Percentiles rank a stretch among this genome's conserved stretches.
phyloP scores from a whole-genome alignment of 371 early-diverging fungal species.

The Mucor sp. region DNA sequence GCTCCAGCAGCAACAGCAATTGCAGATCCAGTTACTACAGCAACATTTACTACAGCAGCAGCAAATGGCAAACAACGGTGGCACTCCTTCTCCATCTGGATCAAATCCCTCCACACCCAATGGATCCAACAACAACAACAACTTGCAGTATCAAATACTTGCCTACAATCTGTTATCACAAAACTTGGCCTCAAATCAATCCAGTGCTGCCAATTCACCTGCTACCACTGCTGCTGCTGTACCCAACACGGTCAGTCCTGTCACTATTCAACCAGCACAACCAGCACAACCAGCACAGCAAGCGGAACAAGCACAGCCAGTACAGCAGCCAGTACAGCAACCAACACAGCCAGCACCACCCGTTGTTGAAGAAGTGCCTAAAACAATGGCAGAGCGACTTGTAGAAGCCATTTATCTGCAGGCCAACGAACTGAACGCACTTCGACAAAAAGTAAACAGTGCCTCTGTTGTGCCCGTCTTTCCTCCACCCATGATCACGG shows the following conservation, averaged over 20 bases:
- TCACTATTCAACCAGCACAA: background rate
- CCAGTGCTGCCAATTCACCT: background rate
- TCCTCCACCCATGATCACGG: background rate
- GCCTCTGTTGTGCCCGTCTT: background rate
- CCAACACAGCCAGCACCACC: background rate
- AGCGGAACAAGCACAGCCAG: background rate
- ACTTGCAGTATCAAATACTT: constrained; percentile 35
- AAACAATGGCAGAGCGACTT: constrained; percentile 39
- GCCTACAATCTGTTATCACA: constrained; percentile 27
- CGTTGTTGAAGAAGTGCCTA: constrained; percentile 21
- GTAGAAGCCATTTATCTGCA: constrained; percentile 46
- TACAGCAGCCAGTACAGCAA: background rate
- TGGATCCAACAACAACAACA: background rate
- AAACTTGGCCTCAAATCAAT: constrained; percentile 14
- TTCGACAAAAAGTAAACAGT: constrained; percentile 5
- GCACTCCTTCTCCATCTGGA: constrained; percentile 14
- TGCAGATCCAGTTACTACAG: constrained; percentile 32
- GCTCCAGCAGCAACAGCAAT: constrained; percentile 56
- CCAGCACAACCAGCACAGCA: background rate
- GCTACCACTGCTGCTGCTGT: background rate
- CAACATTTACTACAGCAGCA: constrained; percentile 29
- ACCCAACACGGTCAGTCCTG: background rate
- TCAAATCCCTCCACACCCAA: constrained; percentile 8
- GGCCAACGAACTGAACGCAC: constrained; percentile 30
- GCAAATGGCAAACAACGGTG: constrained; percentile 20